Percentiles rank a stretch among this genome's conserved stretches.
phyloP scores from a whole-genome alignment of 495 filamentous ascomycete genomes.

The Tuber melanosporum region DNA sequence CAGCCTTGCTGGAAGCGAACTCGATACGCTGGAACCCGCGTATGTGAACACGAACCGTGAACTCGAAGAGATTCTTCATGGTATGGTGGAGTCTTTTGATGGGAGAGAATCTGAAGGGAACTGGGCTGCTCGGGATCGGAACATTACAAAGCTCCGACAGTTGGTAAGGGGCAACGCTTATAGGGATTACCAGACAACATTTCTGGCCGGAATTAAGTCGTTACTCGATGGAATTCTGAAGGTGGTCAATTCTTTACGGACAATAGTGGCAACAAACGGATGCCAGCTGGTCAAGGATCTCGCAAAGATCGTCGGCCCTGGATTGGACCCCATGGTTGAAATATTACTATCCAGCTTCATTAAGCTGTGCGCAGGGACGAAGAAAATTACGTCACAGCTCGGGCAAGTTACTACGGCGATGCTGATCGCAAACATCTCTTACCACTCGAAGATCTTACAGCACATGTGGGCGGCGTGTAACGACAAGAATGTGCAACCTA shows the following conservation, averaged over 20 bases:
- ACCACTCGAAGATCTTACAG: constrained; percentile 69
- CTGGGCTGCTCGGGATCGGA: constrained; percentile 79
- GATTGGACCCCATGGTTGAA: constrained; percentile 82
- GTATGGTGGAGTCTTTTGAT: constrained; percentile 76
- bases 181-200: constrained; percentile 63
- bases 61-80: constrained; percentile 71
- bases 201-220: constrained; percentile 60
- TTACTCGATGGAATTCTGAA: constrained; percentile 87
- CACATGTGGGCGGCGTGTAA: constrained; percentile 71
- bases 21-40: constrained; percentile 67
- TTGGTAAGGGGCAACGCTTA: constrained; percentile 79
- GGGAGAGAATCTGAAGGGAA: constrained; percentile 87
- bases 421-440: constrained; percentile 70
- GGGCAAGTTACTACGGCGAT: constrained; percentile 69
- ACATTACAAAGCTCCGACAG: constrained; percentile 63
- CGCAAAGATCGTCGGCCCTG: constrained; percentile 65
- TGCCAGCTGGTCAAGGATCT: constrained; percentile 82
- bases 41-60: constrained; percentile 76
- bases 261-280: constrained; percentile 78
- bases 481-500: constrained; percentile 85
- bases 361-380: constrained; percentile 77
- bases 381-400: constrained; percentile 78
- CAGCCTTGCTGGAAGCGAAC: constrained; percentile 52
- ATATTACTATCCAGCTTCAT: constrained; percentile 81
- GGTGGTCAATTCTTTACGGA: constrained; percentile 74